Evolutionary conservation across 257 asterid genomes (phyloP).

Genomic region (Ilex aquifolium): DNA sequence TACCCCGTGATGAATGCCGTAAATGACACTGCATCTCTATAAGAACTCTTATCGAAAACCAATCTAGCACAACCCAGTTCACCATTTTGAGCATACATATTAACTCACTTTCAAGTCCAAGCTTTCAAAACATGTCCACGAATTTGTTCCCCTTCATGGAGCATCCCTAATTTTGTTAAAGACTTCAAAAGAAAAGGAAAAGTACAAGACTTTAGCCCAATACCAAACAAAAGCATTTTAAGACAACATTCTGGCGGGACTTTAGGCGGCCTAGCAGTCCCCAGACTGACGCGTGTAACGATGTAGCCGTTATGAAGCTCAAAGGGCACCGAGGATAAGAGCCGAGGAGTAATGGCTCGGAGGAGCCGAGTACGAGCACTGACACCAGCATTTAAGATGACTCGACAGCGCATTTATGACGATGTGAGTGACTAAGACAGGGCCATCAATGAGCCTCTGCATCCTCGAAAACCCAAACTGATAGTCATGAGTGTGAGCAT

Average conservation of each 20-base stretch:
- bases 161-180: slow-evolving; percentile 13
- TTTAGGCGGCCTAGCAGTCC: too few species aligned
- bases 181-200: slow-evolving; percentile 26
- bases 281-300: too few species aligned
- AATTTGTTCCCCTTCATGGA: slow-evolving; percentile 17
- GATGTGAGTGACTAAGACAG: too few species aligned
- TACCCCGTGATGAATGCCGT: slow-evolving; percentile 29
- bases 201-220: slow-evolving; percentile 12
- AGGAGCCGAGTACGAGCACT: too few species aligned
- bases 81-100: slow-evolving; percentile 25
- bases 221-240: slow-evolving; percentile 16
- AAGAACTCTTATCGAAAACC: slow-evolving; percentile 28
- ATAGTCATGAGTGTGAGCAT: too few species aligned
- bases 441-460: too few species aligned
- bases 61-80: slow-evolving; percentile 20
- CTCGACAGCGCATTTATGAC: too few species aligned
- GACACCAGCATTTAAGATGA: too few species aligned
- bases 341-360: too few species aligned
- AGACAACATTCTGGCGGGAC: slow-evolving; percentile 16
- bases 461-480: too few species aligned
- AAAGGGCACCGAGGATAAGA: too few species aligned
- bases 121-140: slow-evolving; percentile 24
- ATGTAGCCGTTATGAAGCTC: too few species aligned
- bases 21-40: slow-evolving; percentile 29
- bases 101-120: slow-evolving; percentile 20